Percentiles rank a stretch among this genome's conserved stretches.
phyloP scores from a whole-genome alignment of 768 basidiomycete genomes.

The Nidularia pulvinata region DNA sequence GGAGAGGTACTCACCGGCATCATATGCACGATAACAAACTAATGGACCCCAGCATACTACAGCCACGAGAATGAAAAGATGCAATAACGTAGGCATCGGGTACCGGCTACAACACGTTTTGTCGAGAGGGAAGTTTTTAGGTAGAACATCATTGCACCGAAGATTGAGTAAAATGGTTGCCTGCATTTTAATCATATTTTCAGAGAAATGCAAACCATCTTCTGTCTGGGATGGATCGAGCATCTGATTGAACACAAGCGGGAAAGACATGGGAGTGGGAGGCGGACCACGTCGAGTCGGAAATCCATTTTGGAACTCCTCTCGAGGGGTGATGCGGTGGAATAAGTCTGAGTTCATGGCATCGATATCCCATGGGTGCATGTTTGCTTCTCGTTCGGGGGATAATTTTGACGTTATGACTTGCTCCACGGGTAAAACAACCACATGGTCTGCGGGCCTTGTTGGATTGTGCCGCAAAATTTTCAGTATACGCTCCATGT shows the following conservation, averaged over 20 bases:
- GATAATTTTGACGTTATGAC: constrained; percentile 68
- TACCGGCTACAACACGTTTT: constrained; percentile 85
- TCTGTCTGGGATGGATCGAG: constrained; percentile 71
- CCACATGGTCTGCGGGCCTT: constrained; percentile 64
- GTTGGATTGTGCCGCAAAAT: constrained; percentile 34
- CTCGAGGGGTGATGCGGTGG: constrained; percentile 56
- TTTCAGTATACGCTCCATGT: constrained; percentile 65
- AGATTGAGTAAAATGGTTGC: constrained; percentile 80
- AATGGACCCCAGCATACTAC: constrained; percentile 54
- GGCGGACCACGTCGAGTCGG: constrained; percentile 17
- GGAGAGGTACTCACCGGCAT: constrained; percentile 10
- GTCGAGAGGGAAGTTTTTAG: constrained; percentile 62
- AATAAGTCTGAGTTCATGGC: constrained; percentile 89
- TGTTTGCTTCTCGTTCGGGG: constrained; percentile 59
- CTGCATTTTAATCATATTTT: constrained; percentile 61
- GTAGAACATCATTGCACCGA: constrained; percentile 73
- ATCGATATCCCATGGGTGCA: constrained; percentile 79
- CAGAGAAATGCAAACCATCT: constrained; percentile 85
- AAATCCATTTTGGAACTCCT: constrained; percentile 12
- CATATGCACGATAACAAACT: constrained; percentile 27
- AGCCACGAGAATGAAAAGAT: constrained; percentile 48
- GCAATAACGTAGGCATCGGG: constrained; percentile 59
- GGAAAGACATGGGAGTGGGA: constrained; percentile 50
- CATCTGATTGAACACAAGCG: constrained; percentile 82
- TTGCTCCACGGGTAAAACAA: constrained; percentile 79